Evolutionary conservation across 2,329 filamentous ascomycete species (phyloP).

Genomic region (Talaromyces amestolkiae): DNA sequence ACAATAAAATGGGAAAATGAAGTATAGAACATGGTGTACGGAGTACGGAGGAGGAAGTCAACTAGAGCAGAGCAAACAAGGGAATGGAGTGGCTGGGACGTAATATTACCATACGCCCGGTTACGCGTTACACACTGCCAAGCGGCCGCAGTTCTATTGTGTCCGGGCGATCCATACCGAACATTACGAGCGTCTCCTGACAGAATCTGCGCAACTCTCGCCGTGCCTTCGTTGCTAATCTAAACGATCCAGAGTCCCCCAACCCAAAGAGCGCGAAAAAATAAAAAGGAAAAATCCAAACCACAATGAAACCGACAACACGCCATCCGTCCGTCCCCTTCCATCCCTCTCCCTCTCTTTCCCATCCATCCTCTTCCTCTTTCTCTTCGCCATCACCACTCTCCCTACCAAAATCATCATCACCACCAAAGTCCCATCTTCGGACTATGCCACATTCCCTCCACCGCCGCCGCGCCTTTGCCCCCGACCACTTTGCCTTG

Average conservation of each 20-base stretch:
- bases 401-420: slow-evolving; percentile 24
- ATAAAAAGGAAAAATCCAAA: slow-evolving; percentile 9
- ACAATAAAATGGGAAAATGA: too few species aligned
- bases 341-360: slow-evolving; percentile 22
- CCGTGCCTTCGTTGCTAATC: slow-evolving; percentile 9
- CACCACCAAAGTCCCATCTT: slow-evolving; percentile 21
- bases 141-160: not conserved
- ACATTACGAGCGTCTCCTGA: slow-evolving; percentile 1
- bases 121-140: not conserved
- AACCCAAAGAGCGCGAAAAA: slow-evolving; percentile 3
- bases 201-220: slow-evolving; percentile 5
- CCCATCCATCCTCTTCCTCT: slow-evolving; percentile 11
- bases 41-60: not conserved
- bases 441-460: slow-evolving; percentile 33
- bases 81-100: not conserved
- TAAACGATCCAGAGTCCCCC: slow-evolving; percentile 12
- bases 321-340: slow-evolving; percentile 21
- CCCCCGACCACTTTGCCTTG: slow-evolving; percentile 30
- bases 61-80: not conserved
- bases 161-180: not conserved
- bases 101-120: not conserved
- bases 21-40: not conserved
- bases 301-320: slow-evolving; percentile 30
- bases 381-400: slow-evolving; percentile 22
- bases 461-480: slow-evolving; percentile 23